These are phyloP conservation scores for Ceratocystis eucalypticola DNA, from an alignment of 2,329 filamentous ascomycete species.

Conservation along the genomic window DNA sequence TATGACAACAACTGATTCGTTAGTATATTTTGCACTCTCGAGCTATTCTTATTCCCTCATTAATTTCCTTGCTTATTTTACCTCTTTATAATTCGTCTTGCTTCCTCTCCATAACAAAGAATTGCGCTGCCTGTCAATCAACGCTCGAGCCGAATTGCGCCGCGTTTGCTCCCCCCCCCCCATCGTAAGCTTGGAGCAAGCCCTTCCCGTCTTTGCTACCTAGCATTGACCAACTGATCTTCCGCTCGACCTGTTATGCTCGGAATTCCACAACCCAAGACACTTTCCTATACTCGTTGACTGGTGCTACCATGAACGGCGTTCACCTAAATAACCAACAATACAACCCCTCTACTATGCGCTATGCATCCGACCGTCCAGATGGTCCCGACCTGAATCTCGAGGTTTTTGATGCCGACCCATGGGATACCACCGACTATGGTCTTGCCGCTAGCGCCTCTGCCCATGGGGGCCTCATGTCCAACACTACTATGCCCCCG, in stretches of 20 bases:
- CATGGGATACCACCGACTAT: slow-evolving; percentile 5
- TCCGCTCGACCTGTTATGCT: slow-evolving; percentile 6
- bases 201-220: not conserved
- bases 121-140: not conserved
- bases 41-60: not conserved
- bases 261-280: slow-evolving; percentile 9
- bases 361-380: slow-evolving; percentile 6
- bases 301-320: not conserved
- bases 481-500: not conserved
- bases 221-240: not conserved
- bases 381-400: slow-evolving; percentile 9
- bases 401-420: not conserved
- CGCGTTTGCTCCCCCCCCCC: not conserved
- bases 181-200: not conserved
- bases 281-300: slow-evolving; percentile 5
- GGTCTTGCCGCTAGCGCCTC: not conserved
- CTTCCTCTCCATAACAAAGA: not conserved
- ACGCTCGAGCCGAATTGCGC: slow-evolving; percentile 8
- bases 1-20: not conserved
- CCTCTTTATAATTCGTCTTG: not conserved
- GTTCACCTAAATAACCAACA: slow-evolving; percentile 3
- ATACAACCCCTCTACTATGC: slow-evolving; percentile 4
- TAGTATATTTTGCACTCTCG: not conserved
- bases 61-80: not conserved
- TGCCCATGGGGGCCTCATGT: not conserved